Conservation (phyloP, 2,329 filamentous ascomycete genomes). For the Phyllosticta ampelicida region DNA sequence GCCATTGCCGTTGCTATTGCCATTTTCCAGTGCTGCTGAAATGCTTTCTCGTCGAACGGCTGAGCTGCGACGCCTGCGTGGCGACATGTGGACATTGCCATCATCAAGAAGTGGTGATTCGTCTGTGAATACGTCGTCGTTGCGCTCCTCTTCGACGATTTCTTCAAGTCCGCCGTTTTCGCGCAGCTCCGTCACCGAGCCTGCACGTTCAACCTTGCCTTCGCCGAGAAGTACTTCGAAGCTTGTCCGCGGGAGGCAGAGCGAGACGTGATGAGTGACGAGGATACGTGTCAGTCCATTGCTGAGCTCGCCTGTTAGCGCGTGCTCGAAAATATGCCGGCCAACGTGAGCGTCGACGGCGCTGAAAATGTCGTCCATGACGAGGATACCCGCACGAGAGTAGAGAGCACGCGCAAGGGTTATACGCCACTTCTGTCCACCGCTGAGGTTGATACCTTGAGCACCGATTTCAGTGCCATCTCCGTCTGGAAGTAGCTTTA, state of each 20-base stretch:
- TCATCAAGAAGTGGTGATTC: constrained; percentile 21
- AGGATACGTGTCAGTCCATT: constrained; percentile 61
- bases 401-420: constrained; percentile 42
- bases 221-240: constrained; percentile 65
- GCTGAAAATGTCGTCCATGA: constrained; percentile 72
- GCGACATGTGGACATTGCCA: constrained; percentile 29
- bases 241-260: constrained; percentile 60
- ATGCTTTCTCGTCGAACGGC: background rate
- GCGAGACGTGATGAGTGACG: constrained; percentile 68
- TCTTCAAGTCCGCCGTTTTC: constrained; percentile 31
- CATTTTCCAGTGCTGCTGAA: background rate
- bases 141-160: constrained; percentile 36
- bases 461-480: constrained; percentile 74
- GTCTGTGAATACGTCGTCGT: constrained; percentile 27
- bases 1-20: background rate
- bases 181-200: constrained; percentile 50
- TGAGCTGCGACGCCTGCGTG: constrained; percentile 15
- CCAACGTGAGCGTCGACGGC: constrained; percentile 57
- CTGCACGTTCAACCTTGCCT: constrained; percentile 53
- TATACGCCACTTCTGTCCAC: constrained; percentile 48
- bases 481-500: constrained; percentile 65
- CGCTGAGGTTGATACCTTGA: constrained; percentile 74
- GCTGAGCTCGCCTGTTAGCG: constrained; percentile 60
- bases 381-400: constrained; percentile 63
- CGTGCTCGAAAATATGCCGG: constrained; percentile 67